Evolutionary conservation across 2,329 filamentous ascomycete genomes (phyloP), one percentile per base, ranked within the genome.

Genomic region (Hawksworthiomyces lignivorus): DNA sequence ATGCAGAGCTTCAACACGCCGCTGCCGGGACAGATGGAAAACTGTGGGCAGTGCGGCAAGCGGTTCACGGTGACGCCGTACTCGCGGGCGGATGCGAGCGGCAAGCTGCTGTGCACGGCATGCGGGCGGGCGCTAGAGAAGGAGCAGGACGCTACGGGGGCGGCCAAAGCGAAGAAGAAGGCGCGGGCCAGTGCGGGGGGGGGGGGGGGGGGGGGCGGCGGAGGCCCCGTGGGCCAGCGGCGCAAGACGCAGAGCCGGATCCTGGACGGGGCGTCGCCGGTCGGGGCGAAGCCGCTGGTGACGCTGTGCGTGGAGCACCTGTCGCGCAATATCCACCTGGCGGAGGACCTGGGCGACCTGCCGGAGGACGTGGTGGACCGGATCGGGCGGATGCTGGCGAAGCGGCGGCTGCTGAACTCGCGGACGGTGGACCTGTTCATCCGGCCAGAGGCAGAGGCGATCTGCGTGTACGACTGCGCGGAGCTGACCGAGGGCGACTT

Each of bases 41-140:
- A 95, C 51, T 97, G 90, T 57, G 87, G 85, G 48, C 65, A 81
- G 4, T 97, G 90, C 60, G 72, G 75, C 32, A 94, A 92, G 59
- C 80, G 88, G 28, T 97, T 97, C 56, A 95, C 87, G 0, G 89
- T 97, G 33, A 96, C 90, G 0, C 75, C 87, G 1, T 96, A 96
- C 64, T 88, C 84, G 48, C 83, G 87, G 50, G 75, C 81, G 21
- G 87, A 85, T 1, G 84, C 86, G 1, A 72, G 83, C n/a, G 89
- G 89, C 4, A 19, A 33, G 41, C 68, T 97, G n/a, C 69, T 96
- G 2, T 97, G 90, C 57, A 72, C 73, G 4, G 79, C 84, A 18
- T 97, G 90, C 55, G 84, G 86, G 18, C 88, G 84, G 54, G 77
- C 86, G 48, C 62, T 84, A 38, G 75, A 75, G 30, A 82, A 85